Evolutionary conservation across 2,329 filamentous ascomycete species (phyloP).

Genomic region (Pezicula radicicola): DNA sequence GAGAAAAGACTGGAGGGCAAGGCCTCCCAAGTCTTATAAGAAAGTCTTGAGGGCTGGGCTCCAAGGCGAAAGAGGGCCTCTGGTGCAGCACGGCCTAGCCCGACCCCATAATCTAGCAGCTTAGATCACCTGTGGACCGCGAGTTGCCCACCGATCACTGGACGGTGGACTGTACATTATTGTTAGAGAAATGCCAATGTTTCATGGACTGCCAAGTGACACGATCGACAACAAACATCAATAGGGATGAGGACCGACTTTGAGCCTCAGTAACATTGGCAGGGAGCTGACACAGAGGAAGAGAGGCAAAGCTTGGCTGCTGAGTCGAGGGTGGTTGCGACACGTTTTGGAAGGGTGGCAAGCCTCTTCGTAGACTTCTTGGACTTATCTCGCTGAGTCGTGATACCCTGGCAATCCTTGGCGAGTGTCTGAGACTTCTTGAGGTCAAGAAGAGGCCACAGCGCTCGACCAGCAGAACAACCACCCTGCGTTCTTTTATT

Average conservation of each 20-base stretch:
- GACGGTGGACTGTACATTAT: neutral
- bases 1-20: conserved; percentile 5
- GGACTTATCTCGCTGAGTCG: conserved; percentile 5
- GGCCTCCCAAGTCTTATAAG: conserved; percentile 19
- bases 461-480: neutral
- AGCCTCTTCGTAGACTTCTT: conserved; percentile 8
- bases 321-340: conserved; percentile 13
- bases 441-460: neutral
- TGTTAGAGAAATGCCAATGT: conserved; percentile 21
- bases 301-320: conserved; percentile 16
- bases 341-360: conserved; percentile 12
- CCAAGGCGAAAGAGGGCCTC: conserved; percentile 3
- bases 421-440: neutral
- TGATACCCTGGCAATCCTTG: neutral
- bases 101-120: conserved; percentile 8
- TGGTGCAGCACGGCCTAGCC: conserved; percentile 12
- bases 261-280: conserved; percentile 15
- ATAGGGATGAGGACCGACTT: conserved; percentile 3
- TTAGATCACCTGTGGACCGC: conserved; percentile 1
- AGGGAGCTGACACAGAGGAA: conserved; percentile 6
- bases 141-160: neutral
- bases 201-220: conserved; percentile 24
- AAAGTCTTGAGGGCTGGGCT: conserved; percentile 11
- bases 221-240: conserved; percentile 12
- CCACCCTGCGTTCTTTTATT: neutral